Base-by-base conservation (phyloP, 2,329 filamentous ascomycete species). In the Teratosphaeriaceae sp. region DNA sequence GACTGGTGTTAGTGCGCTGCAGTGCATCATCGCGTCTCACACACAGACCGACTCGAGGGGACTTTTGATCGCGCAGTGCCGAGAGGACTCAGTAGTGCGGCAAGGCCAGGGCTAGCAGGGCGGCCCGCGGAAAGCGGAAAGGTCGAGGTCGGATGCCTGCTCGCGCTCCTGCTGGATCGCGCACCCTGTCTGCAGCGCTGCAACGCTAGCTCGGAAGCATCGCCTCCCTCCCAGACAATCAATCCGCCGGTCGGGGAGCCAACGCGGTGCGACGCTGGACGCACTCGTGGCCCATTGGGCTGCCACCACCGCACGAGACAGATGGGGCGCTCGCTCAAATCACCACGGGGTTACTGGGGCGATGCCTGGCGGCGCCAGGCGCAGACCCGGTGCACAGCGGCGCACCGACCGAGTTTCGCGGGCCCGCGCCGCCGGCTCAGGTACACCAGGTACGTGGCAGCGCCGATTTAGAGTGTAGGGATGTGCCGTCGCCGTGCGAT, bases 11-110 rank as follows among this genome's bases (percentile, higher is more conserved):
- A 44, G 46, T 43, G 46, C 29, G 36, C 41, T 47, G 43, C 45
- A 13, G 33, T 47, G 48, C 50, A 51, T 48, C 50, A 53, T 53
- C 41, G 50, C 42, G 45, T 45, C 40, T 43, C 40, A 37, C 33
- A 31, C 37, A 24, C 47, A 46, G 47, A 46, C 44, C 35, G 41
- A 42, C 44, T 46, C 40, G n/a, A n/a, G n/a, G n/a, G n/a, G n/a
- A n/a, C n/a, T n/a, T n/a, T n/a, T n/a, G n/a, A n/a, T n/a, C n/a
- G n/a, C n/a, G n/a, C n/a, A n/a, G n/a, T n/a, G n/a, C n/a, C n/a
- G n/a, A n/a, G n/a, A n/a, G n/a, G n/a, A n/a, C n/a, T n/a, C n/a
- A n/a, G n/a, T n/a, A n/a, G n/a, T n/a, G n/a, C n/a, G n/a, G n/a
- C n/a, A n/a, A 27, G n/a, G 38, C 24, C 37, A 42, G 21, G 24